Evolutionary conservation across 2,329 filamentous ascomycete species (phyloP).

Genomic region (Acrodontium crateriforme): DNA sequence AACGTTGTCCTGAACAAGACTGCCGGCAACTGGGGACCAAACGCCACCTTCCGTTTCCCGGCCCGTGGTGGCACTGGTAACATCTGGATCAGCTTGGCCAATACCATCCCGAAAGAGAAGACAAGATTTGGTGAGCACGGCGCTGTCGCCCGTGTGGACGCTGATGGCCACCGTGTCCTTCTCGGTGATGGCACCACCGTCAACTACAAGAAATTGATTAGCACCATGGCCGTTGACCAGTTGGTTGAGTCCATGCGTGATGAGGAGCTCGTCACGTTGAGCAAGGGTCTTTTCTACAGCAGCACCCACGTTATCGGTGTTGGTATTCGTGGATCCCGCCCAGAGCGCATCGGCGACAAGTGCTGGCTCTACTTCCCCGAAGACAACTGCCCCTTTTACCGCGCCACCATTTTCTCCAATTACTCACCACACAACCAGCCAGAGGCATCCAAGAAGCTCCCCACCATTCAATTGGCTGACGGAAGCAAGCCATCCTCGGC

Average conservation of each 20-base stretch:
- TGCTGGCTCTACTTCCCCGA: constrained; percentile 99
- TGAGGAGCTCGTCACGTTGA: constrained; percentile 65
- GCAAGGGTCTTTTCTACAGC: constrained; percentile 91
- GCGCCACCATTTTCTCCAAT: constrained; percentile 99
- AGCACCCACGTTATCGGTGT: constrained; percentile 96
- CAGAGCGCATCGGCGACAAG: constrained; percentile 96
- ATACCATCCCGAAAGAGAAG: constrained; percentile 85
- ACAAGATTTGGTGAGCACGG: constrained; percentile 77
- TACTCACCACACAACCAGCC: constrained; percentile 99
- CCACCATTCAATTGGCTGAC: constrained; percentile 72
- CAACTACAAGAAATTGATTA: constrained; percentile 83
- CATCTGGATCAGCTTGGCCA: constrained; percentile 96
- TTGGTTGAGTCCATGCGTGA: constrained; percentile 80
- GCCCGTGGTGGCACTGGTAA: constrained; percentile 89
- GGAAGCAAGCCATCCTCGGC: constrained; percentile 64
- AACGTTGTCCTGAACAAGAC: constrained; percentile 95
- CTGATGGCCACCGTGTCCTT: constrained; percentile 67
- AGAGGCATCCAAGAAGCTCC: constrained; percentile 63
- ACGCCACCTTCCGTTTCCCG: constrained; percentile 96
- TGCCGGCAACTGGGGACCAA: constrained; percentile 94
- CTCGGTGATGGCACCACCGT: constrained; percentile 76
- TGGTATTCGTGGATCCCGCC: constrained; percentile 78
- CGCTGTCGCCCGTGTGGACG: constrained; percentile 75
- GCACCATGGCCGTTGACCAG: constrained; percentile 89
- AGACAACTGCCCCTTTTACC: constrained; percentile 97